Evolutionary conservation across 306 rosid genomes (phyloP).

Genomic region (Vigna unguiculata): DNA sequence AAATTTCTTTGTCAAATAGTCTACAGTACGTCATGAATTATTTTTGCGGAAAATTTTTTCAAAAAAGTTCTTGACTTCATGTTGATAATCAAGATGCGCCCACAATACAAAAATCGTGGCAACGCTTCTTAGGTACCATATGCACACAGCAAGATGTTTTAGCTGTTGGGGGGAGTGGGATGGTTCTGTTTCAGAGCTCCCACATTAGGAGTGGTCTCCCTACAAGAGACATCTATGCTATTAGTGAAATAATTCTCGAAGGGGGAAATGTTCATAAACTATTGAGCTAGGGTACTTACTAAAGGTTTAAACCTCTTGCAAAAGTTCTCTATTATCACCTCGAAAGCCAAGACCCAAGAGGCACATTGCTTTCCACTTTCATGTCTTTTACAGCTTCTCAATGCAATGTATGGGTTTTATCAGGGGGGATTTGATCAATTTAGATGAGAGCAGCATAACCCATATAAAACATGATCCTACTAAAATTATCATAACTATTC

Average conservation of each 20-base stretch:
- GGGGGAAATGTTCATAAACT: neutral
- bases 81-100: no score
- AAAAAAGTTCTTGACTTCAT: no score
- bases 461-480: conserved; percentile 1
- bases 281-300: neutral
- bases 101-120: no score
- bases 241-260: conserved; percentile 5
- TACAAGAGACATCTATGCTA: neutral
- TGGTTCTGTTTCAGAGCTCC: neutral
- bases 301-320: neutral
- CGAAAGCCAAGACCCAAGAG: conserved; percentile 1
- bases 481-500: neutral
- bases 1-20: no score
- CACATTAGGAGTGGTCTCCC: neutral
- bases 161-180: neutral
- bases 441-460: neutral
- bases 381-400: neutral
- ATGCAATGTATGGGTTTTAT: neutral
- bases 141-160: neutral
- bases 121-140: no score
- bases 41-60: no score
- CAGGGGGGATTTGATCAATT: neutral
- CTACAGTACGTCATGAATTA: no score
- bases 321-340: neutral
- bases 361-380: conserved; percentile 28